Evolutionary conservation across 768 basidiomycete species (phyloP), one percentile per base, ranked within the genome.

Genomic region (Mycena alexandri): DNA sequence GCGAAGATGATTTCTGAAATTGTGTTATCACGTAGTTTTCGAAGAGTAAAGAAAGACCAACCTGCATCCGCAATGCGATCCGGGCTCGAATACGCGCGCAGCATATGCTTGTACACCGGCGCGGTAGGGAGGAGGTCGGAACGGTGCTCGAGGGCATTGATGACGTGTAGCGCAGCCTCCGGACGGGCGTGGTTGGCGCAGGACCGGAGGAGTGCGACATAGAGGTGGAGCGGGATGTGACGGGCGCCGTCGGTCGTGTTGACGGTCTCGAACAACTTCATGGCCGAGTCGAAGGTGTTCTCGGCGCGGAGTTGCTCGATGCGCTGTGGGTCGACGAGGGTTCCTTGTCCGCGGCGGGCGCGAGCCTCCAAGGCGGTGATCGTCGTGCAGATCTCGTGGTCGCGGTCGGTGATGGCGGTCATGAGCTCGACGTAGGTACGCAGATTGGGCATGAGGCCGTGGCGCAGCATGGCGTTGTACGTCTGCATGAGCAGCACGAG

Each of bases 391-490:
- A 94, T 83, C 72, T 95, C 93, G 5, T 78, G 71, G 71, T 95
- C 93, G 44, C 95, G 89, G 29, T 83, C 78, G 5, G 87, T 86
- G 62, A 96, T 84, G 0, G 87, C 87, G 0, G 76, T 68, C 61
- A 97, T 87, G 50, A 95, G 81, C 41, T 78, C 75, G 33, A 81
- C 74, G 76, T 93, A 95, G 0, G 93, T 94, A 48, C 76, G 71
- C 14, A 79, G 62, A 56, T 90, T 90, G 11, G 96, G 94, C 0
- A 85, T 73, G 5, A 95, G 75, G 19, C 87, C 85, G 34, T 79
- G 82, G 29, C 83, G 79, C 63, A 95, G 79, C 84, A 96, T 88
- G 53, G 87, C 82, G 69, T 93, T 87, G 80, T 96, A 96, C 3
- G 89, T 84, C 54, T 89, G 86, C 59, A 92, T 76, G 42, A 94